phyloP scores from a whole-genome alignment of 352 stramenopile species.

The Pythium utonaiense region DNA sequence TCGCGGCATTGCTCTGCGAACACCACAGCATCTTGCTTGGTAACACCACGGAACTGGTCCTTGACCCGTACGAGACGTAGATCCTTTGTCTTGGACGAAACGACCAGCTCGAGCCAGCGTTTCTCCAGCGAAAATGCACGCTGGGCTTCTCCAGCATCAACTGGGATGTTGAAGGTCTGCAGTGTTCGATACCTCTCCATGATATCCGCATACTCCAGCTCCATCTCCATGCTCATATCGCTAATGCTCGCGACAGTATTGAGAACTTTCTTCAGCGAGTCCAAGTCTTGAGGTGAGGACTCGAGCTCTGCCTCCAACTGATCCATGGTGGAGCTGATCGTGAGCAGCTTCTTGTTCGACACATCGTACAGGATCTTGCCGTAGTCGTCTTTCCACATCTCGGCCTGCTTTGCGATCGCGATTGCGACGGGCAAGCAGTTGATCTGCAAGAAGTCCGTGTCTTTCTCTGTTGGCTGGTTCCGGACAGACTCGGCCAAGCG shows the following conservation, averaged over 20 bases:
- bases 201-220: constrained; percentile 92
- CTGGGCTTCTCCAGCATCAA: constrained; percentile 59
- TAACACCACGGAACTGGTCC: constrained; percentile 92
- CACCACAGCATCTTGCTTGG: constrained; percentile 84
- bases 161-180: constrained; percentile 76
- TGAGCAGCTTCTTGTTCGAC: constrained; percentile 80
- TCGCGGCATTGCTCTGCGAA: constrained; percentile 87
- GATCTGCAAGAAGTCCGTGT: constrained; percentile 94
- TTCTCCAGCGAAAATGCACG: constrained; percentile 78
- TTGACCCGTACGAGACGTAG: constrained; percentile 92
- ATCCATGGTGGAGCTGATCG: constrained; percentile 71
- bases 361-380: constrained; percentile 89
- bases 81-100: constrained; percentile 91
- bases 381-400: constrained; percentile 94
- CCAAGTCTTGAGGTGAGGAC: constrained; percentile 79
- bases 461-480: constrained; percentile 88
- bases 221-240: constrained; percentile 91
- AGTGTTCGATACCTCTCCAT: constrained; percentile 91
- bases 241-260: constrained; percentile 88
- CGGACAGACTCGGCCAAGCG: constrained; percentile 86
- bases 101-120: constrained; percentile 79
- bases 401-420: constrained; percentile 88
- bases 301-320: constrained; percentile 79
- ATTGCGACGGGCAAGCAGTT: constrained; percentile 89
- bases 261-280: constrained; percentile 93